These are phyloP conservation scores for Pseudofabraea citricarpa DNA, from an alignment of 2,329 filamentous ascomycete genomes.

Conservation along the genomic window DNA sequence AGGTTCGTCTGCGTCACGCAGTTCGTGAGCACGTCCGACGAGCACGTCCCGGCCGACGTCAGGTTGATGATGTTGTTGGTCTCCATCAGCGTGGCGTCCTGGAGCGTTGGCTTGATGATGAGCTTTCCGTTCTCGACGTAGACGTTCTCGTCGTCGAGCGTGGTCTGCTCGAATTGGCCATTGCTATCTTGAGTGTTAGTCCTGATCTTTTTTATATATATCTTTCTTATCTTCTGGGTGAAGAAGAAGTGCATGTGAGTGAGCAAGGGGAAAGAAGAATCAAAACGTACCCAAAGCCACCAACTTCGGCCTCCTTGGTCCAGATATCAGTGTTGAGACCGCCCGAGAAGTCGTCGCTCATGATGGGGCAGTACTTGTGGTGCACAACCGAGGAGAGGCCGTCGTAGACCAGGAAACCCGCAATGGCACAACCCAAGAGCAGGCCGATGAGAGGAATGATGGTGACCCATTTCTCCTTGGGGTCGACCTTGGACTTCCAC, in stretches of 20 bases:
- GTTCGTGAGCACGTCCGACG: constrained; percentile 50
- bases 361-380: constrained; percentile 55
- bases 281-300: constrained; percentile 47
- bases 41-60: constrained; percentile 60
- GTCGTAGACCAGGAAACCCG: constrained; percentile 71
- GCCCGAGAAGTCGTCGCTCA: constrained; percentile 43
- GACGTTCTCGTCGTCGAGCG: constrained; percentile 66
- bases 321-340: constrained; percentile 47
- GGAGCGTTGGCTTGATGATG: constrained; percentile 72
- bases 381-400: constrained; percentile 67
- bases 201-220: neutral
- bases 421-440: constrained; percentile 59
- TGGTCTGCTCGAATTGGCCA: constrained; percentile 77
- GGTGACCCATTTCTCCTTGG: constrained; percentile 81
- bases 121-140: constrained; percentile 66
- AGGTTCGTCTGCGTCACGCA: constrained; percentile 72
- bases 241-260: too few species aligned
- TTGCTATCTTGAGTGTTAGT: constrained; percentile 46
- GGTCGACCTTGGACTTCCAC: constrained; percentile 69
- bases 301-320: constrained; percentile 43
- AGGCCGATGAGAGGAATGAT: constrained; percentile 74
- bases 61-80: constrained; percentile 66
- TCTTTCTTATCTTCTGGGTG: too few species aligned
- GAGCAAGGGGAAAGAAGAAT: too few species aligned
- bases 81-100: constrained; percentile 61